These are phyloP conservation scores for Rosa persica DNA, from an alignment of 306 rosid genomes.

Conservation along the genomic window DNA sequence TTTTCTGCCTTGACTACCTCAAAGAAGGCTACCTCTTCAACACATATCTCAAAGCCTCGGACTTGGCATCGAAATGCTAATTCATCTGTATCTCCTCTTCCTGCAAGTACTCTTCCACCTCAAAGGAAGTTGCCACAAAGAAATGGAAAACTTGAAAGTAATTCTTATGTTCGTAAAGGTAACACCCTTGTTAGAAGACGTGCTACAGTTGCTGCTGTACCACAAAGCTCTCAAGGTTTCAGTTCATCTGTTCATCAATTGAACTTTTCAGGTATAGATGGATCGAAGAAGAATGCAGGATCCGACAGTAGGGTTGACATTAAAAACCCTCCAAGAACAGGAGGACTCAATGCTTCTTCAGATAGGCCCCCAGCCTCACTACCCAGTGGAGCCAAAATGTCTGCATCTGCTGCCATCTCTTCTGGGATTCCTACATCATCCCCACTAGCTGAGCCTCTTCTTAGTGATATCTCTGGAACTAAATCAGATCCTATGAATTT, in stretches of 20 bases:
- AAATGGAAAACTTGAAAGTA: conserved; percentile 50
- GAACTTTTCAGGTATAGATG: conserved; percentile 44
- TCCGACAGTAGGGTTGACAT: conserved; percentile 43
- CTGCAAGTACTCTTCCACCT: conserved; percentile 46
- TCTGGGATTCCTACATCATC: conserved; percentile 44
- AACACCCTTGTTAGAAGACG: conserved; percentile 82
- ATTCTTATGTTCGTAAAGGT: conserved; percentile 90
- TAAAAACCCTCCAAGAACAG: conserved; percentile 36
- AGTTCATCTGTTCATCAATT: conserved; percentile 35
- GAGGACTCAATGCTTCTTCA: conserved; percentile 31
- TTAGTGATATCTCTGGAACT: conserved; percentile 43
- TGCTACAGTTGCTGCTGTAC: conserved; percentile 49
- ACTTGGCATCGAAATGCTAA: conserved; percentile 65
- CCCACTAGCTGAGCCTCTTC: conserved; percentile 38
- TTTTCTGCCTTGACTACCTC: conserved; percentile 33
- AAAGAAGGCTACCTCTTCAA: conserved; percentile 48
- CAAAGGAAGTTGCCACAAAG: conserved; percentile 46
- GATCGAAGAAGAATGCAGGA: conserved; percentile 37
- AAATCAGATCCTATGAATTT: conserved; percentile 39
- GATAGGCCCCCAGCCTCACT: conserved; percentile 47
- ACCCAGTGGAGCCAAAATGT: conserved; percentile 31
- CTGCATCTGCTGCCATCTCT: conserved; percentile 16
- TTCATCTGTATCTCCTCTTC: conserved; percentile 34
- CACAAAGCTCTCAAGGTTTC: conserved; percentile 37
- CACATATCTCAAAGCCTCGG: conserved; percentile 48